Conservation (phyloP, 2,329 filamentous ascomycete species). For the Botryosphaeria agaves region DNA sequence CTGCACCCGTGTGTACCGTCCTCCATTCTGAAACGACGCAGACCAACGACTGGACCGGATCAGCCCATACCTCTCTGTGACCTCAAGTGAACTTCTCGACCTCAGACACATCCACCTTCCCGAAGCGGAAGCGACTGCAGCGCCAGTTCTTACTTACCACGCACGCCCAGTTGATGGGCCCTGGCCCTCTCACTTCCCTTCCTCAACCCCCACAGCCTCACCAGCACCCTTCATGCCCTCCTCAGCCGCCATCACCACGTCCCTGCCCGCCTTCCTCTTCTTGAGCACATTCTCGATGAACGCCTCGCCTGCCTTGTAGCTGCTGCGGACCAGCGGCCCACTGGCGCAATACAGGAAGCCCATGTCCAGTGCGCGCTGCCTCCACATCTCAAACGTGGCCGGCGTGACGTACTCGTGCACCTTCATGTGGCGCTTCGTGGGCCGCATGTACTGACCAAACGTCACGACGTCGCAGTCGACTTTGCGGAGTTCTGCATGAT, state of each 20-base stretch:
- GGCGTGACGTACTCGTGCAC: conserved; percentile 92
- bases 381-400: conserved; percentile 81
- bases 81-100: too few relatives aligned
- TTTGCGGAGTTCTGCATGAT: conserved; percentile 51
- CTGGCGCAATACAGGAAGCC: conserved; percentile 95
- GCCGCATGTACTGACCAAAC: conserved; percentile 99
- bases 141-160: too few relatives aligned
- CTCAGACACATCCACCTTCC: too few relatives aligned
- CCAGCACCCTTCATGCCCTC: too few relatives aligned
- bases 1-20: too few relatives aligned
- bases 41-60: too few relatives aligned
- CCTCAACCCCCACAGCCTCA: too few relatives aligned
- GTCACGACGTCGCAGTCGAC: conserved; percentile 85
- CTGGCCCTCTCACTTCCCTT: too few relatives aligned
- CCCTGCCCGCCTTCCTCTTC: conserved; percentile 42
- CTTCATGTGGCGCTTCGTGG: conserved; percentile 93
- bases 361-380: conserved; percentile 75
- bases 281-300: conserved; percentile 97
- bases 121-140: too few relatives aligned
- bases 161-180: too few relatives aligned
- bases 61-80: too few relatives aligned
- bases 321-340: conserved; percentile 81
- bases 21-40: too few relatives aligned
- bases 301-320: conserved; percentile 94
- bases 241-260: conserved; percentile 11